These are phyloP conservation scores for Obba rivulosa DNA, from an alignment of 768 basidiomycete species.

Conservation along the genomic window DNA sequence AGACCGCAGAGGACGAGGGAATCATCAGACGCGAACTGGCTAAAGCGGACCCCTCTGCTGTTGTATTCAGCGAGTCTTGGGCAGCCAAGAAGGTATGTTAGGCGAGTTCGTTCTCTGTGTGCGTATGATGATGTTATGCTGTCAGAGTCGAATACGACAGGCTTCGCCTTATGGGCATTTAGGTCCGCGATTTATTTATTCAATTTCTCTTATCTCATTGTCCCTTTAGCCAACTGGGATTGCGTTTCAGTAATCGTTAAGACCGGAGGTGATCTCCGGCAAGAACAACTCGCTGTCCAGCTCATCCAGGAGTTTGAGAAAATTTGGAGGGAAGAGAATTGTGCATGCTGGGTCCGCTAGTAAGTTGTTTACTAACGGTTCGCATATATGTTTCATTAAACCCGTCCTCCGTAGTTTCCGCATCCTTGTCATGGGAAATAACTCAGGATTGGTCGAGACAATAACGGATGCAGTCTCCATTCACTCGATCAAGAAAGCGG, in stretches of 20 bases:
- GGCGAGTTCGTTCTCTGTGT: too few species aligned
- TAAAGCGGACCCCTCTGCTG: conserved; percentile 92
- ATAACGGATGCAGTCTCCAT: conserved; percentile 98
- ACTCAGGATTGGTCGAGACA: conserved; percentile 93
- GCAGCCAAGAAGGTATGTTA: conserved; percentile 73
- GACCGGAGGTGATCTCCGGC: conserved; percentile 92
- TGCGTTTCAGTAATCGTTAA: conserved; percentile 98
- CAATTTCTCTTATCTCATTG: neutral
- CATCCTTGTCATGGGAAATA: conserved; percentile 90
- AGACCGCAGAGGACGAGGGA: conserved; percentile 83
- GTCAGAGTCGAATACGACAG: conserved; percentile 82
- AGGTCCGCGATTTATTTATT: conserved; percentile 38
- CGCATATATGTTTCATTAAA: neutral
- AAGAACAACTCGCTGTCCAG: conserved; percentile 96
- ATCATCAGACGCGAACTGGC: conserved; percentile 92
- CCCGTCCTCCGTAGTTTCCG: conserved; percentile 61
- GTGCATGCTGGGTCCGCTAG: conserved; percentile 93
- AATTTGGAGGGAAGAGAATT: conserved; percentile 94
- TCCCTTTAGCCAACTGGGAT: conserved; percentile 62
- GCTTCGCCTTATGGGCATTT: conserved; percentile 95
- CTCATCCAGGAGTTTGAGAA: conserved; percentile 88
- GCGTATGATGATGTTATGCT: neutral
- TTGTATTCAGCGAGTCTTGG: conserved; percentile 96
- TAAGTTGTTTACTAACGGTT: conserved; percentile 21
- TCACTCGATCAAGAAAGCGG: conserved; percentile 98